Evolutionary conservation across 2,329 filamentous ascomycete species (phyloP).

Genomic region (Diaporthe caulivora): DNA sequence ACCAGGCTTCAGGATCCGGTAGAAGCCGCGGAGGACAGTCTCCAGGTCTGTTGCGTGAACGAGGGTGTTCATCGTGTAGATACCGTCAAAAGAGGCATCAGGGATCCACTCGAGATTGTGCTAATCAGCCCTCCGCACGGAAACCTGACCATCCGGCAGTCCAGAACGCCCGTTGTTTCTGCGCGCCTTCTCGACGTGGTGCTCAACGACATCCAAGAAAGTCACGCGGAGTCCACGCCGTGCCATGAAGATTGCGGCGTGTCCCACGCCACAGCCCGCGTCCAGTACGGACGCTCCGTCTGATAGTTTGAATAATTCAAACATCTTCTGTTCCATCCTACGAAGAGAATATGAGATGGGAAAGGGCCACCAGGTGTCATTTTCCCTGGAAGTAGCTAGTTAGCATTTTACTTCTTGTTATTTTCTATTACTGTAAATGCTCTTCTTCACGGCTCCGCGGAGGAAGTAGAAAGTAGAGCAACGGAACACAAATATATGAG

Average conservation of each 20-base stretch:
- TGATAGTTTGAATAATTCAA: slow-evolving; percentile 52
- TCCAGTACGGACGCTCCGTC: slow-evolving; percentile 61
- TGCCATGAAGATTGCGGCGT: slow-evolving; percentile 63
- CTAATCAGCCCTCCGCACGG: slow-evolving; percentile 60
- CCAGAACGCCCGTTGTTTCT: slow-evolving; percentile 53
- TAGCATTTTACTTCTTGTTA: too few relatives aligned
- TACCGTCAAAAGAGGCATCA: slow-evolving; percentile 58
- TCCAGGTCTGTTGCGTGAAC: slow-evolving; percentile 64
- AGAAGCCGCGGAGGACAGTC: slow-evolving; percentile 59
- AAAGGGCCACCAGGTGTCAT: slow-evolving; percentile 61
- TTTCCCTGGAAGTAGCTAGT: slow-evolving; percentile 47
- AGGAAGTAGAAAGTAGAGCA: too few relatives aligned
- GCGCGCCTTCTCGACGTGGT: slow-evolving; percentile 59
- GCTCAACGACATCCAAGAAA: slow-evolving; percentile 62
- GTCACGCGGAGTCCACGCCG: slow-evolving; percentile 52
- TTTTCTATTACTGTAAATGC: too few relatives aligned
- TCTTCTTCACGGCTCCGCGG: too few relatives aligned
- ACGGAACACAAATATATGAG: too few relatives aligned
- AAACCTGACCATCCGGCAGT: slow-evolving; percentile 51
- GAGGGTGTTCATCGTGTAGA: slow-evolving; percentile 69
- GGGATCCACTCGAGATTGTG: slow-evolving; percentile 60
- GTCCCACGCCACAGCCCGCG: slow-evolving; percentile 63
- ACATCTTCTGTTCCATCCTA: slow-evolving; percentile 63
- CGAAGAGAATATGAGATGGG: slow-evolving; percentile 57
- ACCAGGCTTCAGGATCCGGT: slow-evolving; percentile 60